A percentile compares a stretch with the other conserved stretches of the same genome.
These are phyloP conservation scores for Pelomyxa schiedti DNA, from an alignment of 78 protist species.

Conservation along the genomic window DNA sequence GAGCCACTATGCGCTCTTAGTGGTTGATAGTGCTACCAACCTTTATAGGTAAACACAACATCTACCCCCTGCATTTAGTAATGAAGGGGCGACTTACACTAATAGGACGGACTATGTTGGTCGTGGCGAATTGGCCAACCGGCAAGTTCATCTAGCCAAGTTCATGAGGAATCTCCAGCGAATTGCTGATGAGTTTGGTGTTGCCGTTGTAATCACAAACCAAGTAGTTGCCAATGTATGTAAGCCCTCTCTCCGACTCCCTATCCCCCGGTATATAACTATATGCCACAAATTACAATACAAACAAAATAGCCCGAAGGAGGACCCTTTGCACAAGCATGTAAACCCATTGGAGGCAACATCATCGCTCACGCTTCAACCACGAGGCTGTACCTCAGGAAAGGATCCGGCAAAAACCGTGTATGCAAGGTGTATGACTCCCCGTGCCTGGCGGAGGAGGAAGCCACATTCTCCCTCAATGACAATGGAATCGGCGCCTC, in stretches of 20 bases:
- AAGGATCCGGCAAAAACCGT: conserved; percentile 95
- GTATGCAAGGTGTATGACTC: conserved; percentile 94
- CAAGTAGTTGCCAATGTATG: conserved; percentile 96
- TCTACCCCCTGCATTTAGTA: too few relatives aligned
- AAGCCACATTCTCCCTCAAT: conserved; percentile 49
- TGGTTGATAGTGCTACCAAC: conserved; percentile 96
- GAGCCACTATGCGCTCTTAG: conserved; percentile 70
- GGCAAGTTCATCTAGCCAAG: conserved; percentile 93
- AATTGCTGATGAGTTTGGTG: conserved; percentile 94
- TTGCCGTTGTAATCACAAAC: conserved; percentile 97
- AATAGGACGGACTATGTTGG: conserved; percentile 96
- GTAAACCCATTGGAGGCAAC: conserved; percentile 98
- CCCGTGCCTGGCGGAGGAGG: conserved; percentile 90
- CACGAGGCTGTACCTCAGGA: conserved; percentile 85
- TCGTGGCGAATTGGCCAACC: conserved; percentile 91
- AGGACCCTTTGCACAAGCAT: conserved; percentile 33
- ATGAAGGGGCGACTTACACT: too few relatives aligned
- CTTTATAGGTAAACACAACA: too few relatives aligned
- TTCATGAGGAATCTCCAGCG: conserved; percentile 84
- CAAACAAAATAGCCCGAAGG: too few relatives aligned
- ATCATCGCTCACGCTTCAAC: conserved; percentile 99
- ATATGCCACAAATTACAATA: too few relatives aligned
- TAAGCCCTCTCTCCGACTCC: conserved; percentile 33
- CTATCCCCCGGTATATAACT: too few relatives aligned
- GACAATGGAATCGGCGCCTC: conserved; percentile 59